These are phyloP conservation scores for Dictyostelium purpureum DNA, from an alignment of 78 protist species.

Conservation along the genomic window DNA sequence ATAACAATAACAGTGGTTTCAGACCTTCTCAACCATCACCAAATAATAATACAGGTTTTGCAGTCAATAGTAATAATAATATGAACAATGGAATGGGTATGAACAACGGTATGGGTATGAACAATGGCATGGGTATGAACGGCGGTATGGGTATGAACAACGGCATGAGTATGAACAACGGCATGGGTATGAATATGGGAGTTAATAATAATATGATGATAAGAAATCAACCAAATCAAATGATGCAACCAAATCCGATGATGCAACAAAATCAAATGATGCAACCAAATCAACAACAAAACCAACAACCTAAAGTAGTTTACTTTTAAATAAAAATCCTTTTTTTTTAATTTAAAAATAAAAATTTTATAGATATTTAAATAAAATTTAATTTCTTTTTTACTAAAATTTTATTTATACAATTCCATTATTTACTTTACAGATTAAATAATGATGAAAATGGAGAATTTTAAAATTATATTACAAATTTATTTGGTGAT, in stretches of 20 bases:
- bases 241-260: background rate
- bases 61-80: no score
- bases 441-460: no score
- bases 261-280: conserved; percentile 19
- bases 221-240: background rate
- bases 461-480: no score
- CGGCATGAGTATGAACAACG: background rate
- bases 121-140: background rate
- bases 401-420: no score
- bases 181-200: background rate
- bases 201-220: background rate
- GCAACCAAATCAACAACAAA: conserved; percentile 18
- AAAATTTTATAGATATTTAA: no score
- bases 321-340: background rate
- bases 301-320: background rate
- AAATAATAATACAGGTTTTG: background rate
- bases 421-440: no score
- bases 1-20: background rate
- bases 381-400: no score
- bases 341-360: no score
- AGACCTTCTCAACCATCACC: background rate
- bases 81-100: background rate
- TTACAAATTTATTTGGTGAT: no score
- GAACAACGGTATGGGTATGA: background rate
- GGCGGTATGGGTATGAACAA: conserved; percentile 22